A percentile compares a stretch with the other conserved stretches of the same genome.
phyloP scores from a whole-genome alignment of 2,329 filamentous ascomycete species.

The Colletotrichum sp. region DNA sequence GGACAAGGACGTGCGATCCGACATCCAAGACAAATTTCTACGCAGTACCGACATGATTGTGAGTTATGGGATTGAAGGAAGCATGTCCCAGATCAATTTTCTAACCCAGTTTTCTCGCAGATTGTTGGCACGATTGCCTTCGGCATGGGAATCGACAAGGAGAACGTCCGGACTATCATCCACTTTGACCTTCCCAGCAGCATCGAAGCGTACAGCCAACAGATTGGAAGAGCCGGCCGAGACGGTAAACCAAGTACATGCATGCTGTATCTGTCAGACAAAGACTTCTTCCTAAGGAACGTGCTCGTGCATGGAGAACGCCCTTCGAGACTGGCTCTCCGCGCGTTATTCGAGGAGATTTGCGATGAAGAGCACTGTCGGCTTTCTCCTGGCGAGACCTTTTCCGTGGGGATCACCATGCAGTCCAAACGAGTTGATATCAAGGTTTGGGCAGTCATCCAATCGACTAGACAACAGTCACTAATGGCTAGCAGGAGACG shows the following conservation, averaged over 20 bases:
- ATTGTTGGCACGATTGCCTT: constrained; percentile 64
- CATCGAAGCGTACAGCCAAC: constrained; percentile 63
- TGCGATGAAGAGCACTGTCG: constrained; percentile 42
- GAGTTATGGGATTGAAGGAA: background rate
- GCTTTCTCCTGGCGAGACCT: constrained; percentile 42
- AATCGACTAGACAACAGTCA: no score
- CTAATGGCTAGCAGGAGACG: background rate
- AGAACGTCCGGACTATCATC: constrained; percentile 58
- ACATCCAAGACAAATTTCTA: constrained; percentile 59
- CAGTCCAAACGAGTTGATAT: constrained; percentile 61
- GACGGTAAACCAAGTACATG: constrained; percentile 60
- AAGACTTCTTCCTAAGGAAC: constrained; percentile 64
- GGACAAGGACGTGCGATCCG: constrained; percentile 45
- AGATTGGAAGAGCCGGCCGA: constrained; percentile 60
- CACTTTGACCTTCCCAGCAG: constrained; percentile 58
- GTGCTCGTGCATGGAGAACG: constrained; percentile 65
- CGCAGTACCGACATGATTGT: constrained; percentile 41
- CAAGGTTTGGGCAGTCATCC: no score
- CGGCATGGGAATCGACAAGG: constrained; percentile 65
- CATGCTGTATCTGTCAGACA: constrained; percentile 61
- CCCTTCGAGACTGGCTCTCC: constrained; percentile 56
- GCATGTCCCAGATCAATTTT: accelerated
- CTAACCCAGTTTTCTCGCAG: background rate
- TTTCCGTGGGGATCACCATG: constrained; percentile 49
- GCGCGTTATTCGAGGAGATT: constrained; percentile 53